These are phyloP conservation scores for Debaryomyces sp. DNA, from an alignment of 1,139 yeast species.

Conservation along the genomic window DNA sequence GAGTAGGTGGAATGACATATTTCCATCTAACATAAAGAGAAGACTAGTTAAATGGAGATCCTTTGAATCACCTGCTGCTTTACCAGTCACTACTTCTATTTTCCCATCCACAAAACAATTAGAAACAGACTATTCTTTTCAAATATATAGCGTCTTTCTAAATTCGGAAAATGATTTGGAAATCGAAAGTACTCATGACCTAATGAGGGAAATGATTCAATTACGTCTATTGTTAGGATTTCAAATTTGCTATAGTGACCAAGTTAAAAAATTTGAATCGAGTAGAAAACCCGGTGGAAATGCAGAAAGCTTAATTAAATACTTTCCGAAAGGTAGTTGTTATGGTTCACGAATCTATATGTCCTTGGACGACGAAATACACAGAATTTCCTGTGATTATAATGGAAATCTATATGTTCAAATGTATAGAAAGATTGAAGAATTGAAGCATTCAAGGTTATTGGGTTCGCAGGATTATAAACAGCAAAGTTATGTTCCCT, in stretches of 20 bases:
- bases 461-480: conserved; percentile 19
- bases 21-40: conserved; percentile 68
- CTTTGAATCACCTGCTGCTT: conserved; percentile 86
- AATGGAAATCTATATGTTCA: conserved; percentile 77
- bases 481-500: conserved; percentile 45
- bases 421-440: conserved; percentile 49
- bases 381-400: conserved; percentile 72
- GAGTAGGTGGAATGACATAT: conserved; percentile 84
- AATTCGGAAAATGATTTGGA: conserved; percentile 56
- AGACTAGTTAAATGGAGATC: conserved; percentile 89
- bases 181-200: conserved; percentile 56
- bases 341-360: conserved; percentile 69
- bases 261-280: conserved; percentile 65
- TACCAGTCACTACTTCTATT: conserved; percentile 77
- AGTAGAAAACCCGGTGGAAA: conserved; percentile 63
- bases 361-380: conserved; percentile 81
- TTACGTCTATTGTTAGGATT: conserved; percentile 83
- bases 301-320: conserved; percentile 44
- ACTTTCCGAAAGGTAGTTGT: conserved; percentile 39
- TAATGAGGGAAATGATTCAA: conserved; percentile 87
- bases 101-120: conserved; percentile 76
- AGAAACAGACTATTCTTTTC: conserved; percentile 61
- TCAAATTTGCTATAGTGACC: conserved; percentile 79
- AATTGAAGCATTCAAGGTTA: conserved; percentile 19
- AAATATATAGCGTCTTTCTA: conserved; percentile 63